Conservation (phyloP, 148 eudicot genomes). For the Oxyria digyna region DNA sequence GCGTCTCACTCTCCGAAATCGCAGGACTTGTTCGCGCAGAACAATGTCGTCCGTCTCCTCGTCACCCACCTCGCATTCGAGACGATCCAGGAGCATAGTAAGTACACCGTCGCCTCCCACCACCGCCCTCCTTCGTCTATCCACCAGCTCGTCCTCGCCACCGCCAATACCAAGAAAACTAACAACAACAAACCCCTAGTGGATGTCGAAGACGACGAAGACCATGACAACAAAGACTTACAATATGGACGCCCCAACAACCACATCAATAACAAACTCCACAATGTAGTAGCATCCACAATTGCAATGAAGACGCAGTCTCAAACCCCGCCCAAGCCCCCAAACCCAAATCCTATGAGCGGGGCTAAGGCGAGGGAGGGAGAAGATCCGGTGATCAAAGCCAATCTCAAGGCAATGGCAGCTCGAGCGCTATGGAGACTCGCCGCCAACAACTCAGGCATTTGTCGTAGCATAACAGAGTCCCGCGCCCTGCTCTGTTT, state of each 20-base stretch:
- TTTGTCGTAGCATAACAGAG: conserved; percentile 72
- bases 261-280: conserved; percentile 20
- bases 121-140: conserved; percentile 8
- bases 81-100: conserved; percentile 71
- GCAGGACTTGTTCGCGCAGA: conserved; percentile 69
- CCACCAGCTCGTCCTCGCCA: conserved; percentile 47
- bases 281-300: conserved; percentile 27
- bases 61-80: conserved; percentile 83
- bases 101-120: conserved; percentile 35
- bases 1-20: conserved; percentile 46
- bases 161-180: conserved; percentile 10
- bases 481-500: conserved; percentile 77
- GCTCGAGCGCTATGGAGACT: conserved; percentile 73
- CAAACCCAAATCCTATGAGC: not conserved
- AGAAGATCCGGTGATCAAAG: conserved; percentile 65
- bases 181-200: conserved; percentile 8
- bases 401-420: conserved; percentile 72
- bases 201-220: conserved; percentile 21
- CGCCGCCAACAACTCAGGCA: conserved; percentile 52
- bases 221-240: conserved; percentile 4
- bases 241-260: conserved; percentile 39
- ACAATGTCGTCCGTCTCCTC: conserved; percentile 49
- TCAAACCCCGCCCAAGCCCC: no score
- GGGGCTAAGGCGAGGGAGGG: conserved; percentile 38
- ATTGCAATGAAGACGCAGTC: conserved; percentile 2